Percentiles rank a stretch among this genome's conserved stretches.
Evolutionary conservation across 805 yeast species (phyloP).

Genomic region (Kluyveromyces siamensis): DNA sequence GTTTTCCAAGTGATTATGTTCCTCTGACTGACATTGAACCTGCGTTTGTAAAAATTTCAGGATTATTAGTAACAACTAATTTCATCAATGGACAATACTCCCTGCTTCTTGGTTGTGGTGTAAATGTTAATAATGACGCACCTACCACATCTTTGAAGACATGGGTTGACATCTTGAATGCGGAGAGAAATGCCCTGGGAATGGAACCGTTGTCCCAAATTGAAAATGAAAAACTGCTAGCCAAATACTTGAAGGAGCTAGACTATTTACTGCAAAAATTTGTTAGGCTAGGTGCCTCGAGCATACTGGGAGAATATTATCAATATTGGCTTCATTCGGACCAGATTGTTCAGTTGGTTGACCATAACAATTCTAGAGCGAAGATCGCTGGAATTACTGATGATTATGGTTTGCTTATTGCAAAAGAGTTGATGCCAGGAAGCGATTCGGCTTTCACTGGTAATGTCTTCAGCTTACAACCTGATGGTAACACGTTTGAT

Average conservation of each 20-base stretch:
- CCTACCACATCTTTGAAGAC: constrained; percentile 86
- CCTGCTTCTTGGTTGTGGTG: constrained; percentile 77
- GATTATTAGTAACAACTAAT: constrained; percentile 76
- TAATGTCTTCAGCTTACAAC: constrained; percentile 62
- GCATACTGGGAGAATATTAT: constrained; percentile 66
- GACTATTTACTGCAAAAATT: constrained; percentile 56
- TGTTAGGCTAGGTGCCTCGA: constrained; percentile 52
- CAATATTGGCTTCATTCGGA: constrained; percentile 76
- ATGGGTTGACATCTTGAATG: constrained; percentile 55
- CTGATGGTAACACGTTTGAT: constrained; percentile 96
- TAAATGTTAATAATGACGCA: constrained; percentile 73
- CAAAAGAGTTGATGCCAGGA: constrained; percentile 47
- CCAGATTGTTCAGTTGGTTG: constrained; percentile 63
- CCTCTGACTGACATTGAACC: constrained; percentile 48
- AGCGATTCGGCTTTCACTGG: constrained; percentile 41
- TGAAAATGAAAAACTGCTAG: constrained; percentile 36
- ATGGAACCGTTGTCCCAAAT: constrained; percentile 37
- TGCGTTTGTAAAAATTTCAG: constrained; percentile 69
- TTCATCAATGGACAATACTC: constrained; percentile 50
- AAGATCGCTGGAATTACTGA: constrained; percentile 69
- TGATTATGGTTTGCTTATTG: constrained; percentile 78
- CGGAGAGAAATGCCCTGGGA: constrained; percentile 36
- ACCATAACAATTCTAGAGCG: constrained; percentile 45
- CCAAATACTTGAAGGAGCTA: constrained; percentile 56
- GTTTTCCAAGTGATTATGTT: constrained; percentile 25